Conservation (phyloP, 306 rosid genomes). For the Amphicarpaea edgeworthii region DNA sequence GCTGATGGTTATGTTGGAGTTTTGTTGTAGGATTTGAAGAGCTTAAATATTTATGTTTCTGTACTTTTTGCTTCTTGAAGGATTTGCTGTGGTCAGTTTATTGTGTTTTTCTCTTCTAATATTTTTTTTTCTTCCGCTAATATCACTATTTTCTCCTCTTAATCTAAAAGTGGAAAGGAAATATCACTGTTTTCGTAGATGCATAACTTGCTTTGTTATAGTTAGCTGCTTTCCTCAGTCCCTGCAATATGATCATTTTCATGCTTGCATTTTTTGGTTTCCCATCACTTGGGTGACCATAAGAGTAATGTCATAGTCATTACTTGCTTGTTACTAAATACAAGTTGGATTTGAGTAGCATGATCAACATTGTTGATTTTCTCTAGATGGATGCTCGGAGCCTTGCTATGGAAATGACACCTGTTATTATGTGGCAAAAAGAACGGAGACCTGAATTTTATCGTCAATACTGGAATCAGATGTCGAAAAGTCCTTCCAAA, state of each 20-base stretch:
- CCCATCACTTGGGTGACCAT: constrained; percentile 3
- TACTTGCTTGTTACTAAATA: constrained; percentile 15
- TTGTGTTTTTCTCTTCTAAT: constrained; percentile 3
- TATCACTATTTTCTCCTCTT: constrained; percentile 30
- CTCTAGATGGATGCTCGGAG: constrained; percentile 82
- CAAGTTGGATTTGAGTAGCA: constrained; percentile 38
- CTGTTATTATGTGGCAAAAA: constrained; percentile 83
- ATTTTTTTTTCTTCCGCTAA: neutral
- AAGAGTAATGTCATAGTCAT: constrained; percentile 6
- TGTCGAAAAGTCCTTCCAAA: constrained; percentile 65
- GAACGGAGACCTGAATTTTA: constrained; percentile 71
- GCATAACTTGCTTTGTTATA: constrained; percentile 30
- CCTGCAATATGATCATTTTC: constrained; percentile 29
- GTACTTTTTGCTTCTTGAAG: constrained; percentile 14
- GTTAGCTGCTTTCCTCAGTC: constrained; percentile 10
- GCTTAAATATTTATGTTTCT: constrained; percentile 13
- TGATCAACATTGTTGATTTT: constrained; percentile 46
- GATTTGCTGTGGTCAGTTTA: constrained; percentile 14
- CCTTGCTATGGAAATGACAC: constrained; percentile 96
- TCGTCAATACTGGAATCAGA: constrained; percentile 72
- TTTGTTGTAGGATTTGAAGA: neutral
- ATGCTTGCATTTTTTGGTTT: constrained; percentile 30
- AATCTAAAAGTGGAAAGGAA: neutral
- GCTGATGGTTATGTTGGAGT: neutral
- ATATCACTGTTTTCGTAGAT: constrained; percentile 1